A percentile compares a stretch with the other conserved stretches of the same genome.
Conservation (phyloP, 2,329 filamentous ascomycete genomes). For the Shiraia bambusicola region DNA sequence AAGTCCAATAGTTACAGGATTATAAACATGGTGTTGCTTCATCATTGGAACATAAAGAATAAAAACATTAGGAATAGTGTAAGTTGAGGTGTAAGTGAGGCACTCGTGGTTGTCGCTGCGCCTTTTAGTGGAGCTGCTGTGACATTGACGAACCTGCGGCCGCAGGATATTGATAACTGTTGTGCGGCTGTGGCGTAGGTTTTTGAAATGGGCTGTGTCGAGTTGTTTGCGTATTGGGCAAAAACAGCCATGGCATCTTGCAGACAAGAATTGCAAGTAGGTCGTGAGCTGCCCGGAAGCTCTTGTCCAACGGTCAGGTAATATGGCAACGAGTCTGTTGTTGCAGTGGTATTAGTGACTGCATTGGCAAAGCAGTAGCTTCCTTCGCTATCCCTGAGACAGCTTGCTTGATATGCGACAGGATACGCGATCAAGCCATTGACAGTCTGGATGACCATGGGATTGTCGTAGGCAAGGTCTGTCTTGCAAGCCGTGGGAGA, state of each 20-base stretch:
- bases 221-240: constrained; percentile 66
- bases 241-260: constrained; percentile 81
- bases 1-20: constrained; percentile 24
- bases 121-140: constrained; percentile 48
- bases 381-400: constrained; percentile 67
- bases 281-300: constrained; percentile 66
- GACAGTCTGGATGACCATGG: constrained; percentile 72
- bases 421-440: constrained; percentile 75
- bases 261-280: constrained; percentile 74
- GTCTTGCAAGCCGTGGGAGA: constrained; percentile 64
- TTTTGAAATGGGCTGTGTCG: constrained; percentile 63
- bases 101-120: constrained; percentile 23
- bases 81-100: constrained; percentile 32
- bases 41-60: constrained; percentile 36
- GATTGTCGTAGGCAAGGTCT: constrained; percentile 69
- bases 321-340: constrained; percentile 78
- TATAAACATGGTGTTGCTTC: constrained; percentile 12
- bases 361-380: constrained; percentile 81
- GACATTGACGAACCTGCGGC: constrained; percentile 55
- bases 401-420: constrained; percentile 76
- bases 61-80: constrained; percentile 40
- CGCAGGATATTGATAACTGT: constrained; percentile 68
- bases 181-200: constrained; percentile 72
- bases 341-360: constrained; percentile 70
- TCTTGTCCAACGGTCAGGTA: constrained; percentile 76